phyloP scores from a whole-genome alignment of 257 asterid genomes.

The Solanum dulcamara region DNA sequence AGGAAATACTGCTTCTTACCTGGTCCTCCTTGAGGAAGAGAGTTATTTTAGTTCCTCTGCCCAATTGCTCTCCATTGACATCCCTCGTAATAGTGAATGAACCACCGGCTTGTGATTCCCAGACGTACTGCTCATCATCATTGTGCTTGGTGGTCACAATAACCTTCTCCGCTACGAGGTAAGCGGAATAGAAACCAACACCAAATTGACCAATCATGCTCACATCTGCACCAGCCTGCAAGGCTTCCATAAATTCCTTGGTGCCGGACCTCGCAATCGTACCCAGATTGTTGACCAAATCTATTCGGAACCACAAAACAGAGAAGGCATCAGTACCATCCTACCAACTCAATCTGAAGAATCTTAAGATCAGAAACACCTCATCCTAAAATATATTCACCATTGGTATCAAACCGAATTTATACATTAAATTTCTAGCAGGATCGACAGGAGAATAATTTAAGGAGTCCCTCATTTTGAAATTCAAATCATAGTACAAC shows the following conservation, averaged over 20 bases:
- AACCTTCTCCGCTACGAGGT: constrained; percentile 70
- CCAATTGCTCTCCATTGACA: constrained; percentile 52
- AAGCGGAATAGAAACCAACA: constrained; percentile 77
- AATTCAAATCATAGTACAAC: background rate
- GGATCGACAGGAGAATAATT: background rate
- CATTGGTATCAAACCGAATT: background rate
- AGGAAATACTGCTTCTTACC: constrained; percentile 16
- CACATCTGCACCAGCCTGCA: constrained; percentile 92
- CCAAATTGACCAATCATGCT: constrained; percentile 88
- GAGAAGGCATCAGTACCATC: background rate
- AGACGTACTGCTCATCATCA: constrained; percentile 64
- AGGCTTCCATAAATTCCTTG: constrained; percentile 74
- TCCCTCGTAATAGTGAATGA: constrained; percentile 69
- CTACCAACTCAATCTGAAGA: background rate
- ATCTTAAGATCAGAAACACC: background rate
- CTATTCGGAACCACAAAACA: constrained; percentile 9
- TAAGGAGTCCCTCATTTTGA: background rate
- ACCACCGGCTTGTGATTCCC: constrained; percentile 90
- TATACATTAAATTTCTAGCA: background rate
- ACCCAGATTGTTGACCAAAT: constrained; percentile 75
- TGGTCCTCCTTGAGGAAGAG: constrained; percentile 78
- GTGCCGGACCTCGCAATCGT: constrained; percentile 81
- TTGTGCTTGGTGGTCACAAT: constrained; percentile 69
- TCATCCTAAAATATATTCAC: background rate
- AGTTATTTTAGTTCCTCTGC: constrained; percentile 74